phyloP scores from a whole-genome alignment of 2,329 filamentous ascomycete species.

The Sphaceloma murrayae region DNA sequence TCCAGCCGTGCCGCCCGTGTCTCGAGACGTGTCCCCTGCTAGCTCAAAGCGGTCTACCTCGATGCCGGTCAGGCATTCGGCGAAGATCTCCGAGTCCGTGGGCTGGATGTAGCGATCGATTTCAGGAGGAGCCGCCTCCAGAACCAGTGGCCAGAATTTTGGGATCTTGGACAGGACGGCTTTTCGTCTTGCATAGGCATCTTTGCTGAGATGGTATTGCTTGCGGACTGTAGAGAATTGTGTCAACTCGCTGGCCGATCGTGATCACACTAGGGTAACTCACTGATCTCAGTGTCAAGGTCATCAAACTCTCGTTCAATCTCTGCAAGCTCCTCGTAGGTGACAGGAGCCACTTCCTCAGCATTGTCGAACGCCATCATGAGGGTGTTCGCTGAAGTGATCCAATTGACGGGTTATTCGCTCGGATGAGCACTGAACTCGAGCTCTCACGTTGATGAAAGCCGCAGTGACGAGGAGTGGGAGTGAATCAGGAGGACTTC shows the following conservation, averaged over 20 bases:
- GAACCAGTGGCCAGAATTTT: conserved; percentile 90
- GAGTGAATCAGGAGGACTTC: too few relatives aligned
- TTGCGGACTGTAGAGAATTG: conserved; percentile 51
- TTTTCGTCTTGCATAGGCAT: conserved; percentile 68
- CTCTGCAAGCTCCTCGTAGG: conserved; percentile 67
- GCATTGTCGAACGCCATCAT: neutral
- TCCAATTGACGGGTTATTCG: too few relatives aligned
- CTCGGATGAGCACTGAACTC: neutral
- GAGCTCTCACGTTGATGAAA: too few relatives aligned
- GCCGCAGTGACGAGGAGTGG: too few relatives aligned
- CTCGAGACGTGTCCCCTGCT: conserved; percentile 33
- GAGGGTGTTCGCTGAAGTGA: too few relatives aligned
- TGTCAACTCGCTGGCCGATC: conserved; percentile 5
- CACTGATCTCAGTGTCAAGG: conserved; percentile 73
- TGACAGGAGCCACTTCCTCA: conserved; percentile 3
- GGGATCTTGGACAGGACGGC: conserved; percentile 62
- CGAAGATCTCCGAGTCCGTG: conserved; percentile 64
- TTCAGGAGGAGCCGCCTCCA: conserved; percentile 76
- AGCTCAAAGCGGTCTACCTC: conserved; percentile 75
- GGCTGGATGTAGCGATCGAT: conserved; percentile 83
- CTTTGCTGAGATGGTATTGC: conserved; percentile 56
- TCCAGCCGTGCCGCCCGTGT: conserved; percentile 45
- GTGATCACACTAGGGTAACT: conserved; percentile 33
- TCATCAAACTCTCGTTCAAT: conserved; percentile 79
- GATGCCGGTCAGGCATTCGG: conserved; percentile 56